Evolutionary conservation across 179 eudicot genomes (phyloP).

Genomic region (Nepenthes alata): DNA sequence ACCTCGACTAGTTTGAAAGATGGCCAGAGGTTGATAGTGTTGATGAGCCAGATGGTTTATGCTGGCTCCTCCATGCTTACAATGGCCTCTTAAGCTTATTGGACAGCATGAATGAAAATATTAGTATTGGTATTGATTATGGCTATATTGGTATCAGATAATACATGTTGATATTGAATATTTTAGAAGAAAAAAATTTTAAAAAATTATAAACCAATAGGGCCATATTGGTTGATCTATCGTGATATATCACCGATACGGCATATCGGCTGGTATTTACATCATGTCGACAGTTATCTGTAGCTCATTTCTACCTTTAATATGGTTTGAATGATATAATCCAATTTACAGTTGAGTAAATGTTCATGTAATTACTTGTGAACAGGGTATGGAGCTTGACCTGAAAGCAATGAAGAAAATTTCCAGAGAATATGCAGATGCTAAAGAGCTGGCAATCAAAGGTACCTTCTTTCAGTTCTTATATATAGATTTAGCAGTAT

Average conservation of each 20-base stretch:
- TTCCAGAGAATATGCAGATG: constrained; percentile 54
- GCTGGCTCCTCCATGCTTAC: background rate
- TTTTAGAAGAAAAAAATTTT: no score
- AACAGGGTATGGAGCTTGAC: constrained; percentile 70
- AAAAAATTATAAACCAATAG: no score
- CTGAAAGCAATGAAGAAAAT: constrained; percentile 36
- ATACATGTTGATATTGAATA: no score
- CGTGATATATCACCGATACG: no score
- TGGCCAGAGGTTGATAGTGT: no score
- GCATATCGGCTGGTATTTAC: background rate
- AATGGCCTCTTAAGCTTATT: background rate
- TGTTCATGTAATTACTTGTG: background rate
- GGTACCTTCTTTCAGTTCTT: constrained; percentile 25
- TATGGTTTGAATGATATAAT: background rate
- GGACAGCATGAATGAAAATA: background rate
- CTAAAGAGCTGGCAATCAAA: constrained; percentile 51
- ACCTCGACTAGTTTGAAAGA: no score
- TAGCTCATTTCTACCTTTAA: background rate
- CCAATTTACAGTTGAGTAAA: background rate
- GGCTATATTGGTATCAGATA: no score
- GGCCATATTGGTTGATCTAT: no score
- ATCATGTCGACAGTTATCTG: background rate
- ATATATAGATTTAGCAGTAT: background rate
- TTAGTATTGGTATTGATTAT: no score
- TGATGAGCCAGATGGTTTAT: background rate